Conservation (phyloP, 805 yeast genomes). For the Starmerella apis region DNA sequence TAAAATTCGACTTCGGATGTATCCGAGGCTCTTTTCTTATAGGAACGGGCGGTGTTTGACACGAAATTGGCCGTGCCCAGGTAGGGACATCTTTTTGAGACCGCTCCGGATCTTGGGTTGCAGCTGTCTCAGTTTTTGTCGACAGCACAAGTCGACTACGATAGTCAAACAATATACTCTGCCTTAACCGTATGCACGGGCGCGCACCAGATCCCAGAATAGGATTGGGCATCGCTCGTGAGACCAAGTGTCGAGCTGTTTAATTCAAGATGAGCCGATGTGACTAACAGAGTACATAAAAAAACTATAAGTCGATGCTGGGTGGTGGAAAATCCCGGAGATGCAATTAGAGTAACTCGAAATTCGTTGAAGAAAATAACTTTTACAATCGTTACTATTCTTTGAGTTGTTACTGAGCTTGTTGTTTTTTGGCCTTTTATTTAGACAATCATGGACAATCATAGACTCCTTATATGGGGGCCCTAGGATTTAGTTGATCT, state of each 20-base stretch:
- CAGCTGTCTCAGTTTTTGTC: not conserved
- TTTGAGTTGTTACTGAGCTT: too few species aligned
- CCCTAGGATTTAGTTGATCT: too few species aligned
- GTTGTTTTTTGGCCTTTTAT: too few species aligned
- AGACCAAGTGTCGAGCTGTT: not conserved
- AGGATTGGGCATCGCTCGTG: slow-evolving; percentile 7
- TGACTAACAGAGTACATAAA: not conserved
- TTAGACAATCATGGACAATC: too few species aligned
- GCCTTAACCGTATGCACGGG: not conserved
- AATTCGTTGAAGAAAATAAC: too few species aligned
- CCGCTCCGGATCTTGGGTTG: not conserved
- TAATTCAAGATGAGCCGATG: not conserved
- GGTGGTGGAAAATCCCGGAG: not conserved
- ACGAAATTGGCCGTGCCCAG: slow-evolving; percentile 23
- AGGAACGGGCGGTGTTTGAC: slow-evolving; percentile 14
- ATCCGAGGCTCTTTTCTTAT: not conserved
- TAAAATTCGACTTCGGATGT: slow-evolving; percentile 5
- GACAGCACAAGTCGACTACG: not conserved
- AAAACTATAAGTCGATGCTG: not conserved
- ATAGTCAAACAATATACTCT: not conserved
- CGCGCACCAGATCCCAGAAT: slow-evolving; percentile 2
- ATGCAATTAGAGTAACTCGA: too few species aligned
- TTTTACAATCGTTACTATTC: too few species aligned
- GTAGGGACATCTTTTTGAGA: slow-evolving; percentile 10
- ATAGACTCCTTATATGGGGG: too few species aligned